phyloP scores from a whole-genome alignment of 2,329 filamentous ascomycete species.

The Aspergillus versicolor region DNA sequence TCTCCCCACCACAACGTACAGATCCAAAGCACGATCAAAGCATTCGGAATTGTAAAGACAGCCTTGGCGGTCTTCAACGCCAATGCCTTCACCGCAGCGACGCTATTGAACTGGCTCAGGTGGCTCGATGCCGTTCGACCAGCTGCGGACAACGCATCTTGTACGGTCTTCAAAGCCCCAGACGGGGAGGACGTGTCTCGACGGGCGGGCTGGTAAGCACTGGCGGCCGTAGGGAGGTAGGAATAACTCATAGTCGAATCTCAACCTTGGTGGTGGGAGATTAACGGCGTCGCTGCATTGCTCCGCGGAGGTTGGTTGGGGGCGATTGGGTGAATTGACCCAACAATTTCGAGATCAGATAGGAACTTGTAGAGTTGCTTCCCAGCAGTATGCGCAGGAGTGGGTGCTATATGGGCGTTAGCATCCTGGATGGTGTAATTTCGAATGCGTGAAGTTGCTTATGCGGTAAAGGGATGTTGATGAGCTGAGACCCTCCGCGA shows the following conservation, averaged over 20 bases:
- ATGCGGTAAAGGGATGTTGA: background rate
- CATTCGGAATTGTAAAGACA: constrained; percentile 55
- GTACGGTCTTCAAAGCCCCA: constrained; percentile 12
- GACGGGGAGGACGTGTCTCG: constrained; percentile 14
- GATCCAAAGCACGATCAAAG: constrained; percentile 72
- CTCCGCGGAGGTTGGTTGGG: constrained; percentile 12
- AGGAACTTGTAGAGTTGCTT: background rate
- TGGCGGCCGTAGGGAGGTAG: constrained; percentile 28
- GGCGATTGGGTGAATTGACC: background rate
- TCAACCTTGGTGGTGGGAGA: constrained; percentile 15
- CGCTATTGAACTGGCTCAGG: constrained; percentile 11
- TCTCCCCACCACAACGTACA: constrained; percentile 82
- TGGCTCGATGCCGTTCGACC: background rate
- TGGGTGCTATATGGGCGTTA: background rate
- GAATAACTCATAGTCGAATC: constrained; percentile 35
- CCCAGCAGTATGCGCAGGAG: background rate
- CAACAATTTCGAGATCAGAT: background rate
- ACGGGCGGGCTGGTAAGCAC: constrained; percentile 27
- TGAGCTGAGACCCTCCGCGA: background rate
- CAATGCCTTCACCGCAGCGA: constrained; percentile 18
- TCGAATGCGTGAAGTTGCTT: background rate
- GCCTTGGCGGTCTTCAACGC: constrained; percentile 13
- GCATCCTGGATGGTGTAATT: background rate
- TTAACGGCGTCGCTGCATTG: constrained; percentile 20
- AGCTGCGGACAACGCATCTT: constrained; percentile 15